These are phyloP conservation scores for Nicotiana sylvestris DNA, from an alignment of 257 asterid genomes.

Conservation along the genomic window DNA sequence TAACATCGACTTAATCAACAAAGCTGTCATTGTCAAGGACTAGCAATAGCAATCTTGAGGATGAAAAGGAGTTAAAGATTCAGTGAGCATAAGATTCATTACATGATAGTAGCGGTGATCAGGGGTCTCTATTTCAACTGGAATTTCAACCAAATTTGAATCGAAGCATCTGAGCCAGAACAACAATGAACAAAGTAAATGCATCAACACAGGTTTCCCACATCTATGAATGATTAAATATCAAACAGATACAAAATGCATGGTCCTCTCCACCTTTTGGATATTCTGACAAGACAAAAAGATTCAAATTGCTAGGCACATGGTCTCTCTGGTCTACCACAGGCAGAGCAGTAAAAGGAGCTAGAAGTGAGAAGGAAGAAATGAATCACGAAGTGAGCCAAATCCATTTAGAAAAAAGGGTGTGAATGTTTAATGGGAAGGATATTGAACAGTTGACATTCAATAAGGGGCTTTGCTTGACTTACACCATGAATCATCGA, in stretches of 20 bases:
- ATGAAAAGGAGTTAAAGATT: slow-evolving; percentile 3
- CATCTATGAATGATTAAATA: slow-evolving; percentile 3
- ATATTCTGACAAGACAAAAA: background rate
- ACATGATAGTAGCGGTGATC: slow-evolving; percentile 91
- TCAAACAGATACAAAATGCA: background rate
- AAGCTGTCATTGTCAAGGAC: slow-evolving; percentile 7
- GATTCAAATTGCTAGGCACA: background rate
- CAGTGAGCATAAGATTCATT: slow-evolving; percentile 25
- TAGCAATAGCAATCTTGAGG: background rate
- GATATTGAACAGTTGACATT: background rate
- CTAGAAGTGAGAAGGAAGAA: background rate
- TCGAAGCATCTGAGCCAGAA: slow-evolving; percentile 60
- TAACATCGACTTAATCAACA: background rate
- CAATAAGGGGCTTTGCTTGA: background rate
- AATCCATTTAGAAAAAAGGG: background rate
- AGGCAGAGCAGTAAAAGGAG: background rate
- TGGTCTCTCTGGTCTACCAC: background rate
- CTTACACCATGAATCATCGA: background rate
- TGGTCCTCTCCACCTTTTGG: background rate
- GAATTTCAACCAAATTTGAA: slow-evolving; percentile 81
- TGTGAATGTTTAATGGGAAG: background rate
- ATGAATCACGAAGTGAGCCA: background rate
- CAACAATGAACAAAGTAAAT: background rate
- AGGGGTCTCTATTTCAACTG: slow-evolving; percentile 83
- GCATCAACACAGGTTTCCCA: background rate